phyloP scores from a whole-genome alignment of 1,139 yeast species.

The Taphrina deformans region DNA sequence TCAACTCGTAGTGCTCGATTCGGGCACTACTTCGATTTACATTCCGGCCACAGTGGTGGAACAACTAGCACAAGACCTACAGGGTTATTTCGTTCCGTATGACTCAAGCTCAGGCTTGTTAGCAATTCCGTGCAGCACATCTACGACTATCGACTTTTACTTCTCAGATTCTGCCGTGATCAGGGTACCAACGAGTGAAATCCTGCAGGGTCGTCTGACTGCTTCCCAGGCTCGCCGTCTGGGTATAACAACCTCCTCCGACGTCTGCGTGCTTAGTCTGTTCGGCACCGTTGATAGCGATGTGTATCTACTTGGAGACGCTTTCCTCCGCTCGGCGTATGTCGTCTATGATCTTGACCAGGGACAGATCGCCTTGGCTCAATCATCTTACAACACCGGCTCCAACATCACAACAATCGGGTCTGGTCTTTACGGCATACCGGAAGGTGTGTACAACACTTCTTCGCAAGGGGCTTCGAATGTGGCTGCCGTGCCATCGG shows the following conservation, averaged over 20 bases:
- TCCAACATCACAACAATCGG: constrained; percentile 7
- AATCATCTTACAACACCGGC: constrained; percentile 46
- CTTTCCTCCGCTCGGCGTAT: constrained; percentile 70
- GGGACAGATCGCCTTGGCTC: constrained; percentile 66
- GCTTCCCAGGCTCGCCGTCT: constrained; percentile 30
- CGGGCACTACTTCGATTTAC: constrained; percentile 64
- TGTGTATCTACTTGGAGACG: constrained; percentile 61
- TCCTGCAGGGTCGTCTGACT: constrained; percentile 32
- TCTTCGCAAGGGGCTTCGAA: constrained; percentile 27
- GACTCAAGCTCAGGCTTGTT: constrained; percentile 40
- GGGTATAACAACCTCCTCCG: constrained; percentile 32
- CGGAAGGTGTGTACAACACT: constrained; percentile 25
- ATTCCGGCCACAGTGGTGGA: constrained; percentile 50
- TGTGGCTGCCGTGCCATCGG: constrained; percentile 21
- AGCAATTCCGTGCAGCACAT: constrained; percentile 39
- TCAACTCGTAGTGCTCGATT: constrained; percentile 55
- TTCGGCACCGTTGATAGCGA: constrained; percentile 33
- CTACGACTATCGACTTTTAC: constrained; percentile 44
- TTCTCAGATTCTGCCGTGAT: constrained; percentile 50
- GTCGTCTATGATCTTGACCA: constrained; percentile 75
- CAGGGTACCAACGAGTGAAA: constrained; percentile 45
- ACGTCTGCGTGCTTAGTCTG: constrained; percentile 35
- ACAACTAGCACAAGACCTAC: constrained; percentile 48
- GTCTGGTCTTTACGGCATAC: constrained; percentile 18
- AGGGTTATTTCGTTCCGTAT: constrained; percentile 46